Conservation (phyloP, 768 basidiomycete species). For the Trametes sanguinea region DNA sequence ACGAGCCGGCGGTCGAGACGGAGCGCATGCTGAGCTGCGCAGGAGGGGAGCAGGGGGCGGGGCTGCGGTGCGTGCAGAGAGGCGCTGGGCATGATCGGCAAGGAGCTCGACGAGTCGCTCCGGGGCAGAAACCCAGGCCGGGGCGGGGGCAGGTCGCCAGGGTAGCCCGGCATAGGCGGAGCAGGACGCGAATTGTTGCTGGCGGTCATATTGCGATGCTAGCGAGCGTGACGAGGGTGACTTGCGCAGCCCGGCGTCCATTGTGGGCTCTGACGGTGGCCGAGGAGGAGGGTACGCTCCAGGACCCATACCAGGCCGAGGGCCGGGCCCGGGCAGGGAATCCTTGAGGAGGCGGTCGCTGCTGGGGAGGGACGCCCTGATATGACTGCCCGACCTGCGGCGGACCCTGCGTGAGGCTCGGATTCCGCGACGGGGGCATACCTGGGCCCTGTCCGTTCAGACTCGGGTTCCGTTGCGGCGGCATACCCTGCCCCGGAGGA, state of each 20-base stretch:
- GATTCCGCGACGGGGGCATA: conserved; percentile 6
- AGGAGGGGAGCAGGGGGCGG: conserved; percentile 64
- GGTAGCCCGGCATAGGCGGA: conserved; percentile 43
- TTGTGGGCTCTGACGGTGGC: conserved; percentile 30
- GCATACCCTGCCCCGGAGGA: conserved; percentile 22
- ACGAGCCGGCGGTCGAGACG: conserved; percentile 52
- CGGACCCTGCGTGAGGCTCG: conserved; percentile 11
- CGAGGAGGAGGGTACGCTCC: conserved; percentile 21
- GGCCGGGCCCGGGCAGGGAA: conserved; percentile 7
- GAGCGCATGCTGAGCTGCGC: conserved; percentile 54
- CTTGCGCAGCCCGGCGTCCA: conserved; percentile 45
- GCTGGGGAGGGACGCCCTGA: conserved; percentile 12
- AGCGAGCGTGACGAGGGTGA: conserved; percentile 63
- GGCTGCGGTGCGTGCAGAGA: conserved; percentile 32
- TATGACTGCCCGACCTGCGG: conserved; percentile 14
- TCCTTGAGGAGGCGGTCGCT: conserved; percentile 1
- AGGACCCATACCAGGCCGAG: conserved; percentile 13
- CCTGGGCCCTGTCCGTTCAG: conserved; percentile 8
- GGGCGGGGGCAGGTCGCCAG: conserved; percentile 37
- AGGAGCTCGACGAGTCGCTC: conserved; percentile 32
- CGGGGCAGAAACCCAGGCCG: conserved; percentile 29
- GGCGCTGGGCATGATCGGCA: conserved; percentile 28
- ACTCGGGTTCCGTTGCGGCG: conserved; percentile 15
- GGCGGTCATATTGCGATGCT: conserved; percentile 45
- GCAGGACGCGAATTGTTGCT: conserved; percentile 34